Conservation (phyloP, 2,329 filamentous ascomycete species). For the Fusarium pseudonygamai region DNA sequence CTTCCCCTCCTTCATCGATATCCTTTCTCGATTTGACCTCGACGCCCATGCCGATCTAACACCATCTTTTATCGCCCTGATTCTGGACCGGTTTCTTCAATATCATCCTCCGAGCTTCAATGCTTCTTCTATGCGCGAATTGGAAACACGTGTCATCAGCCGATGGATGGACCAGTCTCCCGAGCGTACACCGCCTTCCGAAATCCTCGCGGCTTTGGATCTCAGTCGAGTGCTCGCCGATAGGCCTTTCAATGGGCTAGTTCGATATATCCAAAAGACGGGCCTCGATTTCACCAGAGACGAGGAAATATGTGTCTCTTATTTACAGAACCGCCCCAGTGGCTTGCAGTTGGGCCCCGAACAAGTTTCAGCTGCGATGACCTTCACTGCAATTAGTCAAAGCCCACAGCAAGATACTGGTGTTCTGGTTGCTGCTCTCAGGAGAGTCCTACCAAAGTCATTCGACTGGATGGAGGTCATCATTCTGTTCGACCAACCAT, state of each 20-base stretch:
- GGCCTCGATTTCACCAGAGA: conserved; percentile 81
- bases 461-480: conserved; percentile 79
- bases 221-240: conserved; percentile 72
- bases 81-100: conserved; percentile 87
- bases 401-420: conserved; percentile 63
- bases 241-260: conserved; percentile 64
- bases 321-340: conserved; percentile 62
- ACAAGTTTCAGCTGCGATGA: conserved; percentile 82
- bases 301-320: conserved; percentile 70
- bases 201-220: conserved; percentile 76
- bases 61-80: conserved; percentile 76
- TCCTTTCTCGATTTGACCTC: conserved; percentile 72
- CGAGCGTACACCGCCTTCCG: conserved; percentile 72
- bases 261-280: conserved; percentile 75
- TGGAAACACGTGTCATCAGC: conserved; percentile 71
- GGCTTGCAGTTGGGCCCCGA: conserved; percentile 77
- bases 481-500: conserved; percentile 80
- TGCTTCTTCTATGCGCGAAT: conserved; percentile 75
- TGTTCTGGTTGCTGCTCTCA: conserved; percentile 69
- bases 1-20: conserved; percentile 79
- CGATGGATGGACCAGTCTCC: conserved; percentile 68
- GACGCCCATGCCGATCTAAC: conserved; percentile 73
- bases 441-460: conserved; percentile 68
- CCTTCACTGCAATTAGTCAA: conserved; percentile 70
- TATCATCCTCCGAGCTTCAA: conserved; percentile 89